Evolutionary conservation across 805 yeast species (phyloP), one percentile per base, ranked within the genome.

Genomic region (Cyberlindnera veronae): DNA sequence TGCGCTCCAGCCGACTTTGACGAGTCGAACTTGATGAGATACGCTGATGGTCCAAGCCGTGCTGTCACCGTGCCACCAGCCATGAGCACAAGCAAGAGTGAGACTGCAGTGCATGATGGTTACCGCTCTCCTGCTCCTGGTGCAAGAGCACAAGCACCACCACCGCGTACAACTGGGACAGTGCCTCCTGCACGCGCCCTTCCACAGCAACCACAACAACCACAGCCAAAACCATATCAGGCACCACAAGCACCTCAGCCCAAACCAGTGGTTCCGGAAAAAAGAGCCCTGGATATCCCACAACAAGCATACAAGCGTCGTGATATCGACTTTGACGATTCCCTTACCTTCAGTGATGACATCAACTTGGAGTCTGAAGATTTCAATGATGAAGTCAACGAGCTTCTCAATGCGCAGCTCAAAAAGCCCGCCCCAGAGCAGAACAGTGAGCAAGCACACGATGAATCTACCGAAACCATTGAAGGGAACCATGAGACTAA

Each of bases 301-400:
- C 29, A 34, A n/a, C 34, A 29, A 12, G 15, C 38, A 13, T 26
- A 21, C 21, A 48, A 44, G 29, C 41, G 39, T 34, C 32, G 46
- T 14, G 55, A 53, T n/a, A 31, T 29, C 7, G 59, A 66, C 33
- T 58, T 69, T 40, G 81, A 76, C 29, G 81, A 77, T 50, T 76
- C 82, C 2, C 63, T 76, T 37, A 64, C 71, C 44, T 74, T 75
- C 41, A 73, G 78, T 50, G 81, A 76, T 48, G 74, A 68, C 35
- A 42, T 67, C 14, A 68, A 62, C 38, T 61, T 64, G 6, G 71
- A 66, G 39, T 56, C 66, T 6, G 59, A 61, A 29, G 63, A 61
- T 39, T 56, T 61, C 44, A 63, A 60, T 35, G 60, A 50, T 28
- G 59, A 57, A 29, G 50, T 51, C 5, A 50, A 46, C 32, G 55